Conservation (phyloP, 257 asterid genomes). For the Plectranthus barbatus region DNA sequence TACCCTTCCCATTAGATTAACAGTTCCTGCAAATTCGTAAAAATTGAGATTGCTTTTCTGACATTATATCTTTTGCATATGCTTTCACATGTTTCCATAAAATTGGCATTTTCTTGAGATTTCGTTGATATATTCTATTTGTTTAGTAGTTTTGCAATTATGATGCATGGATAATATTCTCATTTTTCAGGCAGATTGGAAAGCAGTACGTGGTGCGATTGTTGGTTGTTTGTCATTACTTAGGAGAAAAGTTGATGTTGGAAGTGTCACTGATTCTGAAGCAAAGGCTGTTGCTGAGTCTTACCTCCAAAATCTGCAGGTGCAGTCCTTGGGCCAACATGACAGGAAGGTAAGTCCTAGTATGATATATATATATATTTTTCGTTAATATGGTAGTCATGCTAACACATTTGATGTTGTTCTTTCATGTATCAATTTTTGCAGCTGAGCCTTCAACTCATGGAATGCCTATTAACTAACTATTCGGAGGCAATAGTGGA, state of each 20-base stretch:
- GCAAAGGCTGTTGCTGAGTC: conserved; percentile 65
- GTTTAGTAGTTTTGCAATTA: neutral
- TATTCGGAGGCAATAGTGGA: conserved; percentile 47
- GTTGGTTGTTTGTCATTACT: conserved; percentile 87
- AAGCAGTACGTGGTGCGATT: conserved; percentile 86
- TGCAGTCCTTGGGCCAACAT: conserved; percentile 80
- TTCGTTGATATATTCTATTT: neutral
- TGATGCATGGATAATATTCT: conserved; percentile 24
- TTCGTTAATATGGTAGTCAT: conserved; percentile 3
- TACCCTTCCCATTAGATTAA: neutral
- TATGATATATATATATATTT: neutral
- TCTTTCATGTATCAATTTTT: conserved; percentile 11
- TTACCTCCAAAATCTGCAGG: conserved; percentile 52
- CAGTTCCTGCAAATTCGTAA: neutral
- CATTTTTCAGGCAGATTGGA: conserved; percentile 89
- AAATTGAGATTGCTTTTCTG: neutral
- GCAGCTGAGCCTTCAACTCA: conserved; percentile 90
- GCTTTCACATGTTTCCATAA: neutral
- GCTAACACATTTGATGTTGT: conserved; percentile 9
- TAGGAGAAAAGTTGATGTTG: conserved; percentile 64
- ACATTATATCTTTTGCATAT: neutral
- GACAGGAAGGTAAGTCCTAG: conserved; percentile 65
- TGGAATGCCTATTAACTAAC: conserved; percentile 68
- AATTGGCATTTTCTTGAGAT: neutral
- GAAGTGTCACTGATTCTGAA: conserved; percentile 43